Evolutionary conservation across 805 yeast species (phyloP).

Genomic region (Kluyveromyces starmeri): DNA sequence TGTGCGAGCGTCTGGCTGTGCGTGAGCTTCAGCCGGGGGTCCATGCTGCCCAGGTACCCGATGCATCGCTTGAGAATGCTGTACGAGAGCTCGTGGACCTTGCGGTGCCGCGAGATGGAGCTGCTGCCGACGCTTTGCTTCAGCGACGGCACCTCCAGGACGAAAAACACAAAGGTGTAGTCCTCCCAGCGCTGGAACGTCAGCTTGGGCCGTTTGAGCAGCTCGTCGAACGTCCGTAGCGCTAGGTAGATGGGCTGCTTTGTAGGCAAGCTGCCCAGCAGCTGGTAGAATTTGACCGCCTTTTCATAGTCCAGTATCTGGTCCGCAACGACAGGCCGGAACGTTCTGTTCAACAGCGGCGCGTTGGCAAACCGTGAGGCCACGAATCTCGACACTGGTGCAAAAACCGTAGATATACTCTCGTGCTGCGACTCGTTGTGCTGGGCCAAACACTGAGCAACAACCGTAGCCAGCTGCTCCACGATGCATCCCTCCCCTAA

Average conservation of each 20-base stretch:
- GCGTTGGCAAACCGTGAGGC: slow-evolving; percentile 39
- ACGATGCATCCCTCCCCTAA: no score
- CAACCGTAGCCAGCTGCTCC: not conserved
- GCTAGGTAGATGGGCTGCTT: slow-evolving; percentile 51
- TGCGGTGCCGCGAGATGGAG: slow-evolving; percentile 29
- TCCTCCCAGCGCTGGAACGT: slow-evolving; percentile 27
- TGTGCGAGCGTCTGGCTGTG: slow-evolving; percentile 11
- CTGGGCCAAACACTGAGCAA: not conserved
- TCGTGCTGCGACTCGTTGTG: not conserved
- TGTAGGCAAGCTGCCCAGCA: slow-evolving; percentile 46
- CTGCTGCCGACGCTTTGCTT: slow-evolving; percentile 35
- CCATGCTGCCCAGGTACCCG: slow-evolving; percentile 51
- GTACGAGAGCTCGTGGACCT: slow-evolving; percentile 48
- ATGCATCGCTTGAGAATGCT: slow-evolving; percentile 60
- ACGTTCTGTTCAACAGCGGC: slow-evolving; percentile 45
- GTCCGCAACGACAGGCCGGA: slow-evolving; percentile 27
- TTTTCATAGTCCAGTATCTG: slow-evolving; percentile 39
- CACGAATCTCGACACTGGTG: slow-evolving; percentile 44
- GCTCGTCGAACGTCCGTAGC: slow-evolving; percentile 40
- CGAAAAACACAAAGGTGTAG: slow-evolving; percentile 51
- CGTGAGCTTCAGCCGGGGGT: slow-evolving; percentile 4
- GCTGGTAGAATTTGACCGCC: slow-evolving; percentile 37
- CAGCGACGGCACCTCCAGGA: slow-evolving; percentile 62
- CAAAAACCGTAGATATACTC: slow-evolving; percentile 20
- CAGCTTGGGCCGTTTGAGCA: slow-evolving; percentile 43